Evolutionary conservation across 306 rosid genomes (phyloP), one percentile per base, ranked within the genome.

Genomic region (Casuarina cunninghamiana): DNA sequence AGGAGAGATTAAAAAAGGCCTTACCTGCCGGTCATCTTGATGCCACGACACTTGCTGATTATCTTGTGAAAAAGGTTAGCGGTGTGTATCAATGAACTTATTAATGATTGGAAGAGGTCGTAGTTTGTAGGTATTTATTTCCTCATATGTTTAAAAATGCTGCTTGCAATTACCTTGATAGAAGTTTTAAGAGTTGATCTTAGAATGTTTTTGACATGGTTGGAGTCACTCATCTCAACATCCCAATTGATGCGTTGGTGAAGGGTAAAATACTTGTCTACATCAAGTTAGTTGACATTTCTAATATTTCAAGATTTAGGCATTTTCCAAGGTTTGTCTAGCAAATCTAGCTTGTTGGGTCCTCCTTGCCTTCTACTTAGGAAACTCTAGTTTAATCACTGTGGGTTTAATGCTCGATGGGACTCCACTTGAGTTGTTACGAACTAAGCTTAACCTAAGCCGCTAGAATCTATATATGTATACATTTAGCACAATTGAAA

Each of bases 21-120:
- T 86, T 95, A 81, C 99, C 99, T 74, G 97, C 99, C 16, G 97
- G 97, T 76, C 88, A 86, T 93, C 99, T 95, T 43, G 99, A 95
- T 81, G 99, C 99, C 84, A 95, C 99, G 11, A 95, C 97, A 11
- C 97, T 95, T n/a, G 97, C 99, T 16, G 99, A 95, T 83, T 95
- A 95, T 81, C 99, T 95, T 50, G 97, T 95, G 80, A 91, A 88
- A 5, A 95, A 93, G 99, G 99, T 86, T 73, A 86, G 86, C 48
- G 49, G 9, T 45, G 13, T 83, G 10, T 26, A 26, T 26, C 32
- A 26, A 26, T 32, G 26, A 71, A 53, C 78, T 61, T 41, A 69
- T 79, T 43, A 39, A 41, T 44, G 15, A 16, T 60, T 79, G 45
- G n/a, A 37, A 2, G 17, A 55, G 37, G 53, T 44, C 2, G 0